phyloP scores from a whole-genome alignment of 768 basidiomycete species.

The Mrakia gelida region DNA sequence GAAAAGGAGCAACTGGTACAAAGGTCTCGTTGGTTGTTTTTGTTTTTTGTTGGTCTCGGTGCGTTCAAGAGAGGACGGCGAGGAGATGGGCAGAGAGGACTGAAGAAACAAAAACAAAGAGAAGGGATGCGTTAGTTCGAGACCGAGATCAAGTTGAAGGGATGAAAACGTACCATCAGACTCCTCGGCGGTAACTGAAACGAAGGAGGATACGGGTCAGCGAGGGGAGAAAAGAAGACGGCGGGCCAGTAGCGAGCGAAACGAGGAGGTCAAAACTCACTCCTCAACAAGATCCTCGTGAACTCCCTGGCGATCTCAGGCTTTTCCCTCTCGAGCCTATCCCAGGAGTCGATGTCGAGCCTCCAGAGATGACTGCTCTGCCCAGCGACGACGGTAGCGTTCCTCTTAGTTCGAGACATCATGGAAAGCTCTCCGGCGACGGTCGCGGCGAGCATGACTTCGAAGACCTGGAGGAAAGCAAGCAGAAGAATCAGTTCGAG shows the following conservation, averaged over 20 bases:
- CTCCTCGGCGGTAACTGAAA: constrained; percentile 20
- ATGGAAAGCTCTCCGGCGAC: constrained; percentile 89
- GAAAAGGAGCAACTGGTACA: no score
- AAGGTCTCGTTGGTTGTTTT: no score
- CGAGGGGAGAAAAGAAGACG: not conserved
- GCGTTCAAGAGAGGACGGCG: constrained; percentile 8
- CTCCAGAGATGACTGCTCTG: constrained; percentile 75
- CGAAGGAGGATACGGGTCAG: not conserved
- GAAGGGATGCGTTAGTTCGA: not conserved
- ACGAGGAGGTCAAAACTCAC: constrained; percentile 30
- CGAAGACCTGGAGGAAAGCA: not conserved
- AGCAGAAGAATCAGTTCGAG: no score
- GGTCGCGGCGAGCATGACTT: constrained; percentile 50
- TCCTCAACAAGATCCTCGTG: constrained; percentile 43
- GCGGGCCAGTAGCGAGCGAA: no score
- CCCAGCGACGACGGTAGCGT: constrained; percentile 81
- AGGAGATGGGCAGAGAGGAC: constrained; percentile 22
- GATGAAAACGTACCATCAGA: constrained; percentile 1
- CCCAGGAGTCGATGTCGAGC: constrained; percentile 58
- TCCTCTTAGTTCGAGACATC: constrained; percentile 70
- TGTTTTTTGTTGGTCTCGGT: not conserved
- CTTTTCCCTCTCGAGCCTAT: constrained; percentile 61
- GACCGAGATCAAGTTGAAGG: not conserved
- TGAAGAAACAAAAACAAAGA: not conserved
- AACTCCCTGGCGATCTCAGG: constrained; percentile 48